Evolutionary conservation across 768 basidiomycete species (phyloP).

Genomic region (Boletus sp.): DNA sequence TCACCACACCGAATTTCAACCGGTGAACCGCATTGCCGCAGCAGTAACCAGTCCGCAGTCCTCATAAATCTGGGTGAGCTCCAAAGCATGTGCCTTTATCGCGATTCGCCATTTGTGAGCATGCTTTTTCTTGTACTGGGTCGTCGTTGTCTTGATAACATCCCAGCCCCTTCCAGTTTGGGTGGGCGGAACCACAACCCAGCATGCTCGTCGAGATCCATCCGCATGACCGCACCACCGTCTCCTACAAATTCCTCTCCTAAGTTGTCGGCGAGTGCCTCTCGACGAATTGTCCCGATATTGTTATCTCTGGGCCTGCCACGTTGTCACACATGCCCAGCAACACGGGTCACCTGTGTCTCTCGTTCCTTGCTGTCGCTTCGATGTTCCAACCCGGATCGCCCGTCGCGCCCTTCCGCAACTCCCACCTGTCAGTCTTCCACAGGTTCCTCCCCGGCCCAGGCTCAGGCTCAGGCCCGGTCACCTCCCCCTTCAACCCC

Average conservation of each 20-base stretch:
- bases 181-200: conserved; percentile 39
- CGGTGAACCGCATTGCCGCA: conserved; percentile 49
- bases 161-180: too few species aligned
- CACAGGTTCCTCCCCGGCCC: too few species aligned
- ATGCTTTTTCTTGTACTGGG: neutral
- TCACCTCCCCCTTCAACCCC: too few species aligned
- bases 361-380: neutral
- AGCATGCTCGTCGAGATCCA: conserved; percentile 81
- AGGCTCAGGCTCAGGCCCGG: too few species aligned
- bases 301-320: conserved; percentile 28
- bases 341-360: conserved; percentile 62
- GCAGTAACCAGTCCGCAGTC: neutral
- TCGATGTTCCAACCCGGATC: too few species aligned
- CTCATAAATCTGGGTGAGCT: neutral
- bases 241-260: conserved; percentile 83
- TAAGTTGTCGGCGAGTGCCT: conserved; percentile 83
- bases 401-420: too few species aligned
- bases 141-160: neutral
- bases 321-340: conserved; percentile 43
- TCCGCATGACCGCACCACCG: conserved; percentile 60
- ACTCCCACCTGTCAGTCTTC: too few species aligned
- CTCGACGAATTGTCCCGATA: conserved; percentile 46
- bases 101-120: conserved; percentile 79
- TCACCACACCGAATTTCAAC: conserved; percentile 82
- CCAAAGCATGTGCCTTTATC: conserved; percentile 86